Percentiles rank a stretch among this genome's conserved stretches.
phyloP scores from a whole-genome alignment of 257 asterid genomes.

The Forsythia viridissima region DNA sequence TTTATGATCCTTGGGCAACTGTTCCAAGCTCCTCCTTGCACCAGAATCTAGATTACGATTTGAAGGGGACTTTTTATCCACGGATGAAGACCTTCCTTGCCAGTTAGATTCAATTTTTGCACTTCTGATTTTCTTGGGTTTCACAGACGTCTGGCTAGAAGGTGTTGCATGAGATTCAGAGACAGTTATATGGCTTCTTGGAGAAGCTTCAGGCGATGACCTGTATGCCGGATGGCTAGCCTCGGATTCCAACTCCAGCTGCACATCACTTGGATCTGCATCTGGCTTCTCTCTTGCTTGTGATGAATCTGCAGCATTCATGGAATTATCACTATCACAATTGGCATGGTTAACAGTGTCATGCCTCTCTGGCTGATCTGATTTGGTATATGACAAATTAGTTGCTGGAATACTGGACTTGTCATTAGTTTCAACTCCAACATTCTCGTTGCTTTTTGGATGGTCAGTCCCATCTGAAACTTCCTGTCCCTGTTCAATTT shows the following conservation, averaged over 20 bases:
- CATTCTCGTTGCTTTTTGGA: slow-evolving; percentile 29
- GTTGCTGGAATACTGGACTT: slow-evolving; percentile 34
- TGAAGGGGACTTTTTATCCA: slow-evolving; percentile 45
- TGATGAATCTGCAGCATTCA: slow-evolving; percentile 28
- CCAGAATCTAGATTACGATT: slow-evolving; percentile 51
- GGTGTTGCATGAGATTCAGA: slow-evolving; percentile 84
- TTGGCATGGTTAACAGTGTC: slow-evolving; percentile 28
- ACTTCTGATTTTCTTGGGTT: slow-evolving; percentile 58
- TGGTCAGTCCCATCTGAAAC: slow-evolving; percentile 34
- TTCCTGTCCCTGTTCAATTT: slow-evolving; percentile 43
- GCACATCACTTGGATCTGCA: slow-evolving; percentile 35
- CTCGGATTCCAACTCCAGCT: slow-evolving; percentile 46
- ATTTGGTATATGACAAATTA: slow-evolving; percentile 34
- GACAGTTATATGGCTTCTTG: slow-evolving; percentile 60
- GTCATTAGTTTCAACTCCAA: slow-evolving; percentile 40
- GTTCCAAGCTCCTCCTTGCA: slow-evolving; percentile 56
- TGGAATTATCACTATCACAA: slow-evolving; percentile 32
- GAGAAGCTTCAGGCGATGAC: slow-evolving; percentile 75
- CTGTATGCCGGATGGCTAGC: slow-evolving; percentile 35
- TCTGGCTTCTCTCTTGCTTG: slow-evolving; percentile 44
- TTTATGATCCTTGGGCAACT: slow-evolving; percentile 54
- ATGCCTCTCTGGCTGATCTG: slow-evolving; percentile 34
- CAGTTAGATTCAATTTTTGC: slow-evolving; percentile 48
- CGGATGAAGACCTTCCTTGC: slow-evolving; percentile 41
- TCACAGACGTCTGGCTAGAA: slow-evolving; percentile 59